phyloP scores from a whole-genome alignment of 2,329 filamentous ascomycete species.

The Cercospora berteroae region DNA sequence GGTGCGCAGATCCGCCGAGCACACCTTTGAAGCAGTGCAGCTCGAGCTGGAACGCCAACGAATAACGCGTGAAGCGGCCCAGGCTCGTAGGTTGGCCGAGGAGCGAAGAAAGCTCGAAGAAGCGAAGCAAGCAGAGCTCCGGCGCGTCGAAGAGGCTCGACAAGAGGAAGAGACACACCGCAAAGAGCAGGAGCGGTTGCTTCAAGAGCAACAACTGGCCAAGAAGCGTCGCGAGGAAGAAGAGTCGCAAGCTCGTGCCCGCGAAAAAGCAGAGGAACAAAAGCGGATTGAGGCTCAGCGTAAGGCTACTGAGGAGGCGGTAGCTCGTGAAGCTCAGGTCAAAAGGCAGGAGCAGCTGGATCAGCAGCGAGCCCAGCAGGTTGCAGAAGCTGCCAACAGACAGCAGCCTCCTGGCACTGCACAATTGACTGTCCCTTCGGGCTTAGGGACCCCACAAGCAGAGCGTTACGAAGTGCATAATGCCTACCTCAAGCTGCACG shows the following conservation, averaged over 20 bases:
- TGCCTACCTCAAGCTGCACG: conserved; percentile 19
- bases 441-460: conserved; percentile 6
- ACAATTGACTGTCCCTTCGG: not conserved
- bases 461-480: conserved; percentile 17
- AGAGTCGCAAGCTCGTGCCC: conserved; percentile 8
- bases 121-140: conserved; percentile 10
- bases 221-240: conserved; percentile 8
- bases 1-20: conserved; percentile 20
- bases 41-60: conserved; percentile 20
- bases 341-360: conserved; percentile 7
- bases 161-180: conserved; percentile 12
- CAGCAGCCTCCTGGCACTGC: not conserved
- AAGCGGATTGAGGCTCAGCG: not conserved
- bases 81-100: conserved; percentile 16
- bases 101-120: conserved; percentile 17
- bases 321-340: conserved; percentile 12
- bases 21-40: conserved; percentile 18
- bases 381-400: conserved; percentile 1
- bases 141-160: conserved; percentile 14
- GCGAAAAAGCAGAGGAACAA: conserved; percentile 5
- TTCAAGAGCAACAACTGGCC: conserved; percentile 10
- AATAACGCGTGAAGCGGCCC: conserved; percentile 17
- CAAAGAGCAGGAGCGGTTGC: conserved; percentile 13
- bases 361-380: conserved; percentile 1
- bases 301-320: conserved; percentile 13